These are phyloP conservation scores for Rhynchospora pubera DNA, from an alignment of 176 grass and related monocot genomes.

Conservation along the genomic window DNA sequence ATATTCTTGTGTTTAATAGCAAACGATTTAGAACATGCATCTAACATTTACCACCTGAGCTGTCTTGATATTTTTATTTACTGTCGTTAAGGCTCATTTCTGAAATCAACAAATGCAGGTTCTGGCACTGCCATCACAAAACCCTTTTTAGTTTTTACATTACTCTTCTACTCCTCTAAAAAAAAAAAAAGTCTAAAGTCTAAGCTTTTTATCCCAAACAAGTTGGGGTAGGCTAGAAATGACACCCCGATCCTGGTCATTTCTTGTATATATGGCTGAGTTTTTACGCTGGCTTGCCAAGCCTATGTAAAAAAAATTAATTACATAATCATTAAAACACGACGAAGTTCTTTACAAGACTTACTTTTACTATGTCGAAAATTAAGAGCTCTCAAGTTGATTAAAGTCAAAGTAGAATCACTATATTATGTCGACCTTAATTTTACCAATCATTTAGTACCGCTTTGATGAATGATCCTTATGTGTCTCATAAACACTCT, in stretches of 20 bases:
- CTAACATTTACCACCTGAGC: no score
- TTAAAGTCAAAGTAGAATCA: slow-evolving; percentile 22
- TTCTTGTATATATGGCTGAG: no score
- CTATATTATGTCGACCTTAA: slow-evolving; percentile 45
- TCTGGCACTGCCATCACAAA: neutral
- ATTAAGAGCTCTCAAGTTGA: slow-evolving; percentile 12
- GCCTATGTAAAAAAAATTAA: neutral
- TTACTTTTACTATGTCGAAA: neutral
- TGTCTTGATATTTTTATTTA: neutral
- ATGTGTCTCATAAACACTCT: slow-evolving; percentile 22
- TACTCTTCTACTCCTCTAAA: neutral
- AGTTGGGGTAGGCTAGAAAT: no score
- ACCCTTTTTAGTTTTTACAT: neutral
- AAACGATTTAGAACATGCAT: no score
- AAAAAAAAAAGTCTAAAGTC: no score
- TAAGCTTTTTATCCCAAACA: no score
- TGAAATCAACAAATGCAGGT: neutral
- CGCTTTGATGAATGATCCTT: slow-evolving; percentile 55
- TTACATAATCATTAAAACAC: neutral
- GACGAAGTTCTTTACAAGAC: slow-evolving; percentile 20
- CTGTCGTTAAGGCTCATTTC: neutral
- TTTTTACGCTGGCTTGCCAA: no score
- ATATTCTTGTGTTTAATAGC: no score
- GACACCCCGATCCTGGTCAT: no score
- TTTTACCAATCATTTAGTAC: slow-evolving; percentile 35